Conservation (phyloP, 768 basidiomycete species). For the Boletus edulis region DNA sequence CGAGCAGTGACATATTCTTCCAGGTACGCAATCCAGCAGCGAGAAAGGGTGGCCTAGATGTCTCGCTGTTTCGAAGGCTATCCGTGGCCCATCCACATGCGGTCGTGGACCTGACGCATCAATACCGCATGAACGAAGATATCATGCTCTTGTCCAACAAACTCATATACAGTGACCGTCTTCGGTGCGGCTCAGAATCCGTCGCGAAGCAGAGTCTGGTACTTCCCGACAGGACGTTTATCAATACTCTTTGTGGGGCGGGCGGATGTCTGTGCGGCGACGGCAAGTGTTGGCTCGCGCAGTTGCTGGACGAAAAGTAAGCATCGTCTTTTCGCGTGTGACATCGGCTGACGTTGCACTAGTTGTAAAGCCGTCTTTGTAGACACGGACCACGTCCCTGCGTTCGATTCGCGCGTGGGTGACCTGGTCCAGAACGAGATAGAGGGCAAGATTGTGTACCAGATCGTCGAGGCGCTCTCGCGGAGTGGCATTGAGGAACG, state of each 20-base stretch:
- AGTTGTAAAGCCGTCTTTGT: conserved; percentile 90
- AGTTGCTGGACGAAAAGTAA: conserved; percentile 63
- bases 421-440: conserved; percentile 87
- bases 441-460: conserved; percentile 68
- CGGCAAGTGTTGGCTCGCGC: conserved; percentile 67
- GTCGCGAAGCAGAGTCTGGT: conserved; percentile 60
- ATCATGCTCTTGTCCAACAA: conserved; percentile 91
- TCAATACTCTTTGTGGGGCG: conserved; percentile 43
- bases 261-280: conserved; percentile 30
- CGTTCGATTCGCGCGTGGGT: conserved; percentile 75
- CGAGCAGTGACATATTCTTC: neutral
- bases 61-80: conserved; percentile 85
- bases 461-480: conserved; percentile 67
- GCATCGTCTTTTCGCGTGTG: conserved; percentile 10
- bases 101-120: conserved; percentile 80
- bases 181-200: conserved; percentile 73
- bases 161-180: conserved; percentile 76
- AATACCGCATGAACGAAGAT: conserved; percentile 96
- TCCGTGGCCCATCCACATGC: conserved; percentile 85
- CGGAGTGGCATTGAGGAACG: conserved; percentile 59
- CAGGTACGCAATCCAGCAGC: conserved; percentile 83
- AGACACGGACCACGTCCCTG: conserved; percentile 86
- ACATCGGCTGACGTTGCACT: neutral
- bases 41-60: conserved; percentile 81
- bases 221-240: conserved; percentile 46